Base-by-base conservation (phyloP, 2,329 filamentous ascomycete genomes). In the Ophiobolus disseminans region DNA sequence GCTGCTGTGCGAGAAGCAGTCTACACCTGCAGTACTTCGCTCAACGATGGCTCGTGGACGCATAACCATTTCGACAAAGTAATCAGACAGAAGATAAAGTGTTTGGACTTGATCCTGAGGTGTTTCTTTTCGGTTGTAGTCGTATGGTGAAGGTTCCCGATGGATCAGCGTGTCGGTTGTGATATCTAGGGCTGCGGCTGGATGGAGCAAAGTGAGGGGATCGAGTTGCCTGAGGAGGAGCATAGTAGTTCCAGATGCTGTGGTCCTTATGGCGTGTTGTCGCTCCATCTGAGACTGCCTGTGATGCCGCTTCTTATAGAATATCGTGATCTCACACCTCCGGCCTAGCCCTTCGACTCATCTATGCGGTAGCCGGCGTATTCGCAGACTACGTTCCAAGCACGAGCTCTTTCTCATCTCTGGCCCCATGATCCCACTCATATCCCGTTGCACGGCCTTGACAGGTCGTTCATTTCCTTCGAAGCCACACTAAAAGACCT, bases 381-480 rank as follows among this genome's bases (percentile, higher is more conserved):
- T 10, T 32, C 30, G 30, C 30, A 26, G 30, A 32, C n/a, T 32
- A 32, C 13, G 16, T 42, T 50, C 51, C 46, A 48, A 28, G 40
- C 53, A 48, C 30, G 37, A 54, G 37, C 35, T 48, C 31, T 34
- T 45, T 37, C 39, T 38, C 31, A 37, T n/a, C 23, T 34, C 19
- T 39, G 46, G 53, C 57, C 51, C 54, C 57, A 50, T 50, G 37
- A 48, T 51, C 40, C 48, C 40, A 46, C 46, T 45, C 40, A 38
- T 32, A 16, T 8, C 35, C 38, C 26, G 9, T 14, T 30, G 19
- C 11, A 48, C 21, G 46, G 49, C 44, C 47, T 41, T 46, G 50
- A 56, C 32, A 34, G 50, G 45, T 44, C 22, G 32, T 50, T 41
- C 26, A 21, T 38, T 37, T 19, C 21, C 30, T 26, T 40, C 38